A percentile compares a stretch with the other conserved stretches of the same genome.
Evolutionary conservation across 176 grass and related monocot genomes (phyloP).

Genomic region (Echinochloa phyllopogon): DNA sequence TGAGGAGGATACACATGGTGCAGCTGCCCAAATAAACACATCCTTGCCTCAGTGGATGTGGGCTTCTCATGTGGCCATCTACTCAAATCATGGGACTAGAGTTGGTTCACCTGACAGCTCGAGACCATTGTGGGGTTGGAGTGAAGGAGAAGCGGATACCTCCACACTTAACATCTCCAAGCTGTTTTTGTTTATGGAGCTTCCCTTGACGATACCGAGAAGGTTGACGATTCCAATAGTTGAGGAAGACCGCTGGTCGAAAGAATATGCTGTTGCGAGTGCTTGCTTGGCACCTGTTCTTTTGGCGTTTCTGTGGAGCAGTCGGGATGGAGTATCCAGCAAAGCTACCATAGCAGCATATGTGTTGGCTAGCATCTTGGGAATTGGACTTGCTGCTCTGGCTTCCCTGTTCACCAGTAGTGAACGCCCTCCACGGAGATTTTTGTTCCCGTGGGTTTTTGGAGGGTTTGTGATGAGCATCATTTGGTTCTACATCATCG

Average conservation of each 20-base stretch:
- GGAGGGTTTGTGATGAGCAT: conserved; percentile 99
- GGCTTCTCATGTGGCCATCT: conserved; percentile 97
- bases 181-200: conserved; percentile 76
- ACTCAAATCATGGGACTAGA: conserved; percentile 81
- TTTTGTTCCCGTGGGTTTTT: conserved; percentile 91
- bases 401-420: conserved; percentile 70
- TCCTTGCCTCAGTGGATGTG: conserved; percentile 99
- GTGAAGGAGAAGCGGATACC: conserved; percentile 64
- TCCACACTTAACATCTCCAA: conserved; percentile 62
- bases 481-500: conserved; percentile 94
- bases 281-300: conserved; percentile 75
- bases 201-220: conserved; percentile 90
- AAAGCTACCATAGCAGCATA: conserved; percentile 54
- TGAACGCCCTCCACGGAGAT: conserved; percentile 79
- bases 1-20: conserved; percentile 65
- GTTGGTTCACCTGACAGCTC: conserved; percentile 60
- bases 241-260: conserved; percentile 91
- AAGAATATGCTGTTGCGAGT: conserved; percentile 83
- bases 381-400: conserved; percentile 63
- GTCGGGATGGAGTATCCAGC: conserved; percentile 51
- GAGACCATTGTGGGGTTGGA: conserved; percentile 99
- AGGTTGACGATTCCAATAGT: conserved; percentile 88
- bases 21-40: conserved; percentile 49
- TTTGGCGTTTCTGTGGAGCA: conserved; percentile 78
- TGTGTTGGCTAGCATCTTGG: conserved; percentile 56